Base-by-base conservation (phyloP, 768 basidiomycete genomes). In the Russula abietina region DNA sequence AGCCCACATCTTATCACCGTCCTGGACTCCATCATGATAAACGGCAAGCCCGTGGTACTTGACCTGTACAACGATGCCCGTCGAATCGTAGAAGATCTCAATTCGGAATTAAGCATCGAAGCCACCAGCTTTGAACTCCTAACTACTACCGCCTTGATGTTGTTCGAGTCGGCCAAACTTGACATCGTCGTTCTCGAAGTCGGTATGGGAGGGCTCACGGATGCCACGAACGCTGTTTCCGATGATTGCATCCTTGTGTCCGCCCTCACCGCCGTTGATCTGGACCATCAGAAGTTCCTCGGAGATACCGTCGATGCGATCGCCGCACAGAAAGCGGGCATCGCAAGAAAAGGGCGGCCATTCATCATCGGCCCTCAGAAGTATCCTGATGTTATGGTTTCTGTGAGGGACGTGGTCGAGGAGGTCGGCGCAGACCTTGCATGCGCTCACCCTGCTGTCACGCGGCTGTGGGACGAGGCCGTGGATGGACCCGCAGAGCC, bases 281-380 rank as follows among this genome's bases (percentile, higher is more conserved):
- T 98, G 48, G 97, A 99, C 75, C 97, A 98, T 73, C 93, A 95
- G 67, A 82, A 82, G 4, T 93, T 96, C 71, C 80, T 99, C 28
- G 97, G 97, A 0, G 72, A 81, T 58, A 88, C 91, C 0, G 75
- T 93, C 5, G 77, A 76, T 14, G 81, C 78, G 32, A 98, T 98
- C 59, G 83, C 94, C 0, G 75, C 71, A 48, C 89, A 96, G 71
- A 99, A 99, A 72, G 85, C 88, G 0, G 84, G 83, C 2, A 97
- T 98, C 55, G 85, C 86, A 17, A 79, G 91, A 57, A 69, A 67
- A 11, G 83, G 81, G 6, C 78, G 76, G 61, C 81, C 85, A 1
- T 84, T 91, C 65, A 74, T 95, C 17, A 64, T 94, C 0, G 91
- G 88, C 0, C 74, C 74, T 10, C 92, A 93, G 70, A 77, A 70